Percentiles rank a stretch among this genome's conserved stretches.
Evolutionary conservation across 495 filamentous ascomycete genomes (phyloP).

Genomic region (Tuber aestivum): DNA sequence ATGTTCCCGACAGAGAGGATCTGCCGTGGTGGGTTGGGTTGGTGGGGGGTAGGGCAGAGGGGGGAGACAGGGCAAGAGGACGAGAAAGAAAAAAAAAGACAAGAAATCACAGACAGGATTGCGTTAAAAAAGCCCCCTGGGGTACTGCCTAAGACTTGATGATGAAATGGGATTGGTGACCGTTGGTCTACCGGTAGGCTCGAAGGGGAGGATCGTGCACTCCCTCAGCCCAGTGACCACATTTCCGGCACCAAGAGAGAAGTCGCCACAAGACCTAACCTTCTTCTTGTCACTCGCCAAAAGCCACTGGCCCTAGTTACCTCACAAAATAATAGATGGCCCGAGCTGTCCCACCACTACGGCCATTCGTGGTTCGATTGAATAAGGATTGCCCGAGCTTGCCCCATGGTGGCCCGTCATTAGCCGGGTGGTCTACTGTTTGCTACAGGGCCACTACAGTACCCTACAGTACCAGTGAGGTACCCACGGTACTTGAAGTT

Average conservation of each 20-base stretch:
- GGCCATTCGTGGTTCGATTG: not conserved
- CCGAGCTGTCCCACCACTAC: not conserved
- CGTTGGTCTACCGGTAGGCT: not conserved
- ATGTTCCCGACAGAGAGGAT: constrained; percentile 2
- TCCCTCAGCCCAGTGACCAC: not conserved
- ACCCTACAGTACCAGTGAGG: not conserved
- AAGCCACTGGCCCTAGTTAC: not conserved
- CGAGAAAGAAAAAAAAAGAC: not conserved
- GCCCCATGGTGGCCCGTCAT: not conserved
- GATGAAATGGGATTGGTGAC: not conserved
- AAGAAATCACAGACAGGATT: not conserved
- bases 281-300: not conserved
- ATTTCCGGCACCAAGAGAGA: not conserved
- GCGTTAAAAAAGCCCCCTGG: not conserved
- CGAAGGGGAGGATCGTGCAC: not conserved
- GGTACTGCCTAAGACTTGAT: not conserved
- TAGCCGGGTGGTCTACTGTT: not conserved
- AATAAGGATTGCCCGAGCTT: not conserved
- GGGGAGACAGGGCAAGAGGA: not conserved
- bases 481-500: not conserved
- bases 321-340: not conserved
- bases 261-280: not conserved
- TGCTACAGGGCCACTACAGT: not conserved
- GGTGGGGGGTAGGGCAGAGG: not conserved
- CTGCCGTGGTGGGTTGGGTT: not conserved